Percentiles rank a stretch among this genome's conserved stretches.
phyloP scores from a whole-genome alignment of 345 rosid genomes.

The Abelmoschus esculentus region DNA sequence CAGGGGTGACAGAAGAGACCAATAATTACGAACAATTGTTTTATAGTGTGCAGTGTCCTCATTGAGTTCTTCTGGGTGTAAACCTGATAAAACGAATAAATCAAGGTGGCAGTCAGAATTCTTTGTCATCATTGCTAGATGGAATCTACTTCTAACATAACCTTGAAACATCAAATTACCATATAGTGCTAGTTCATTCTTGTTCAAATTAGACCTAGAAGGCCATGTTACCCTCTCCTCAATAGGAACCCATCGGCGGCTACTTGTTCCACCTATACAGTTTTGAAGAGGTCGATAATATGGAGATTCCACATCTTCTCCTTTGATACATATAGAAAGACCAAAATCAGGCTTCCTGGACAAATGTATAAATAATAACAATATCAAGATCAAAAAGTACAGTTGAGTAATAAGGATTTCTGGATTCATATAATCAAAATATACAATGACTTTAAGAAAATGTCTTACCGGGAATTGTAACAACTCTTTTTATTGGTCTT shows the following conservation, averaged over 20 bases:
- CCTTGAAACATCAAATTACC: conserved; percentile 33
- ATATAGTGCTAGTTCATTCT: conserved; percentile 66
- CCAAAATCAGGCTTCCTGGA: conserved; percentile 73
- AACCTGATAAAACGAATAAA: conserved; percentile 37
- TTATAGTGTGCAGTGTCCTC: conserved; percentile 69
- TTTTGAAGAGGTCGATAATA: conserved; percentile 77
- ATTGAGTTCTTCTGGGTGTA: conserved; percentile 48
- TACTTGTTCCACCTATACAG: conserved; percentile 77
- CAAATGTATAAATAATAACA: conserved; percentile 12
- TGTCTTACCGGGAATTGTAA: conserved; percentile 63
- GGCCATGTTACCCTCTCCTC: conserved; percentile 80
- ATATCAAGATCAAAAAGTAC: conserved; percentile 16
- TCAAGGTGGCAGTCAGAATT: neutral
- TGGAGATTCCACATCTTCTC: conserved; percentile 83
- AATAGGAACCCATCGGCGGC: conserved; percentile 82
- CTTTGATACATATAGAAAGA: conserved; percentile 67
- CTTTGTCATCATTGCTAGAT: neutral
- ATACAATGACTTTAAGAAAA: neutral
- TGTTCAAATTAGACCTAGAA: conserved; percentile 61
- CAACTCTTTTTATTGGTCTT: conserved; percentile 71
- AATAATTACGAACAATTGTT: conserved; percentile 51
- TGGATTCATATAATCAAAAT: neutral
- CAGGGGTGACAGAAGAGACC: conserved; percentile 94
- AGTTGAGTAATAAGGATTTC: conserved; percentile 9
- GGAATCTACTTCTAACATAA: neutral